Base-by-base conservation (phyloP, 2,329 filamentous ascomycete genomes). In the Fusarium sp. region DNA sequence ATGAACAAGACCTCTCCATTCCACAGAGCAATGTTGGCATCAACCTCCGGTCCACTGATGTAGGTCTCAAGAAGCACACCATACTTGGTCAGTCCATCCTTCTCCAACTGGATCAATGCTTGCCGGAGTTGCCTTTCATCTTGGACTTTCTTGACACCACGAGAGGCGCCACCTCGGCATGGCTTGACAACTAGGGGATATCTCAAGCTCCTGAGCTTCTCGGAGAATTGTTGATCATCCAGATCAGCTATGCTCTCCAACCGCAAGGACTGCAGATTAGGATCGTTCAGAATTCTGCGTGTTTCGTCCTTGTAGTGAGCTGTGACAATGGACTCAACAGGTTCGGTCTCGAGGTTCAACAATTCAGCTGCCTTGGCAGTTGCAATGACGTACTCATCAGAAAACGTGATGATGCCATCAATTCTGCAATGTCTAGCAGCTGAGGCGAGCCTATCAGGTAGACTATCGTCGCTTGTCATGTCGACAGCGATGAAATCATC, bases 241-340 rank as follows among this genome's bases (percentile, higher is more conserved):
- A 52, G 8, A 15, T 52, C 49, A 1, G 9, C 15, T 5, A 14
- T 14, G 5, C 49, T 42, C 26, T 42, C 10, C 6, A 52, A 22
- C 6, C 49, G 38, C 2, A 52, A n/a, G n/a, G 49, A 52, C 26
- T 52, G 38, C 14, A 52, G 6, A 2, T 42, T 52, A 2, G 38
- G 38, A 24, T 17, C 22, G 1, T 42, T 21, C 2, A 52, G 49
- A 33, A 22, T 26, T 4, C 28, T 42, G 2, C 49, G 49, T 3
- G 49, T 52, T 8, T 24, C 49, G 3, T 52, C 49, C 26, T 52
- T 52, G 49, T 52, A 42, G 38, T 52, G 49, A 42, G 49, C 49
- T 17, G 49, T 52, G 17, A 52, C 28, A 8, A 52, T 52, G 2
- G 49, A 52, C 9, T 52, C 38, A 6, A 42, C 38, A 14, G 38